Conservation (phyloP, 1,284 basidiomycete species). For the Rhodotorula sp. region DNA sequence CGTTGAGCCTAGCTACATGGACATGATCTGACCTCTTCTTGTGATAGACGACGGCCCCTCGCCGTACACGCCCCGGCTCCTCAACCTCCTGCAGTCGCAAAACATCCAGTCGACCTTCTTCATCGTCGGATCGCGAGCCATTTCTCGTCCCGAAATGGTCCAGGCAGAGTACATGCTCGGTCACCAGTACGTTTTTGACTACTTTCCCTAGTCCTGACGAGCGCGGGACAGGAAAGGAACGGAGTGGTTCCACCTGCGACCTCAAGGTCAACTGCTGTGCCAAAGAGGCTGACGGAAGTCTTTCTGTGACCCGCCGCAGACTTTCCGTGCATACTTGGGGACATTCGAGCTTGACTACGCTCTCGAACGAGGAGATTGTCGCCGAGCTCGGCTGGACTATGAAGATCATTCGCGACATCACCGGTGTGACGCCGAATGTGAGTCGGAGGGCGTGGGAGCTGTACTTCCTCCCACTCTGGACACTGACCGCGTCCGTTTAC, state of each 20-base stretch:
- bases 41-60: slow-evolving; percentile 56
- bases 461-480: background rate
- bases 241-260: too few species aligned
- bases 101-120: slow-evolving; percentile 82
- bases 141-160: slow-evolving; percentile 73
- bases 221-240: too few species aligned
- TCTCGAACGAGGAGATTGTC: slow-evolving; percentile 82
- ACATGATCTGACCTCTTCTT: background rate
- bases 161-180: slow-evolving; percentile 57
- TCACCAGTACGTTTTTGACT: slow-evolving; percentile 38
- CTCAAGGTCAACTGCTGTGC: too few species aligned
- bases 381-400: slow-evolving; percentile 83
- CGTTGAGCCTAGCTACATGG: too few species aligned
- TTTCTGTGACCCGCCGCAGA: slow-evolving; percentile 4
- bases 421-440: slow-evolving; percentile 28
- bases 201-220: background rate
- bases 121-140: slow-evolving; percentile 82
- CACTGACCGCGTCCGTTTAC: background rate
- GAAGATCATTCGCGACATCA: slow-evolving; percentile 62
- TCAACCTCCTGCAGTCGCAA: slow-evolving; percentile 66
- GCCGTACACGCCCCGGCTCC: slow-evolving; percentile 72
- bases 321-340: slow-evolving; percentile 43
- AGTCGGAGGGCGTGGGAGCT: background rate
- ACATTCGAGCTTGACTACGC: slow-evolving; percentile 57
- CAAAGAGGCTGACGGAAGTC: slow-evolving; percentile 27